Evolutionary conservation across 768 basidiomycete genomes (phyloP).

Genomic region (Lactarius trivialis): DNA sequence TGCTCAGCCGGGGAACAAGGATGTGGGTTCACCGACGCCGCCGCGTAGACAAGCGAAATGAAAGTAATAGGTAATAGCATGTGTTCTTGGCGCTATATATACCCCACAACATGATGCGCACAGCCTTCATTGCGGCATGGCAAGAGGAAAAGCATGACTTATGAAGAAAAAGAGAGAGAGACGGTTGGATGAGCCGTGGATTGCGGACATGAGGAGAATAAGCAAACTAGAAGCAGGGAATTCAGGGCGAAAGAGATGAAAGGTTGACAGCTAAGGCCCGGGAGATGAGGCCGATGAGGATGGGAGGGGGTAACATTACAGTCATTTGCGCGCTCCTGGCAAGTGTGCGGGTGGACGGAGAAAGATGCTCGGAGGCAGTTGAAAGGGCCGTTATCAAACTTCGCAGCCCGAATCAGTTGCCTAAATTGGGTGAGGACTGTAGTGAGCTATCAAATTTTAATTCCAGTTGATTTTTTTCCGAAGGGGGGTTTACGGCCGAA

Average conservation of each 20-base stretch:
- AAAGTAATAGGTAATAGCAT: background rate
- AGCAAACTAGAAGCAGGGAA: background rate
- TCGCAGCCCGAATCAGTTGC: conserved; percentile 14
- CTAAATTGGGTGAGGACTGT: background rate
- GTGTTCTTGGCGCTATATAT: background rate
- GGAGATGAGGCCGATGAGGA: background rate
- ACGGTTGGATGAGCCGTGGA: background rate
- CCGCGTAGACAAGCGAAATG: background rate
- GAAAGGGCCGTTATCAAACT: conserved; percentile 12
- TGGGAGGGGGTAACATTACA: background rate
- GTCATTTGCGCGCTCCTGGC: background rate
- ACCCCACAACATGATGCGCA: background rate
- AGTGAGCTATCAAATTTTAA: background rate
- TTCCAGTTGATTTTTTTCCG: background rate
- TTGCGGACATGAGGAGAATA: background rate
- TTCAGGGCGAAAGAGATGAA: background rate
- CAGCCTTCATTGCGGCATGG: background rate
- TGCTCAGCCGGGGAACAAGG: background rate
- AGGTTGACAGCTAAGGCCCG: background rate
- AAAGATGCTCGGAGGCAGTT: background rate
- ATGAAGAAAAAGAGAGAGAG: background rate
- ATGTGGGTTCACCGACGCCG: background rate
- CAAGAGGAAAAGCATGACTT: background rate
- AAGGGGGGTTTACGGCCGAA: background rate
- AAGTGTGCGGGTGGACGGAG: background rate